These are phyloP conservation scores for Silene latifolia DNA, from an alignment of 148 eudicot genomes.

Conservation along the genomic window DNA sequence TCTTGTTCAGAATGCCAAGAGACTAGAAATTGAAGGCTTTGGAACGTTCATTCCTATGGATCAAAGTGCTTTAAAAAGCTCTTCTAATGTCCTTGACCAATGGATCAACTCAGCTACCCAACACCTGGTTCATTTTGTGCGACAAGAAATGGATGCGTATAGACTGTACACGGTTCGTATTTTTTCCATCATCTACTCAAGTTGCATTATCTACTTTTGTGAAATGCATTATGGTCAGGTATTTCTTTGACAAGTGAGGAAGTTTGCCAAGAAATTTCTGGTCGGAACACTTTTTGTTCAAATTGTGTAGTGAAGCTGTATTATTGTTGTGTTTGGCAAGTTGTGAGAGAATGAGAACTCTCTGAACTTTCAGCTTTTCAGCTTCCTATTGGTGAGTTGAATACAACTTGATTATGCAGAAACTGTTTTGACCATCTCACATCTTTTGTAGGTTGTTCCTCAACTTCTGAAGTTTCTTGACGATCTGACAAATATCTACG, in stretches of 20 bases:
- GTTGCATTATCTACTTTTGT: not conserved
- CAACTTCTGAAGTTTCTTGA: slow-evolving; percentile 83
- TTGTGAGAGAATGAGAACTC: not conserved
- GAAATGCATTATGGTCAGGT: not conserved
- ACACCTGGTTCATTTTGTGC: slow-evolving; percentile 87
- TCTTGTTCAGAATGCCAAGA: slow-evolving; percentile 93
- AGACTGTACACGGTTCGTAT: slow-evolving; percentile 75
- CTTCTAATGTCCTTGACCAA: slow-evolving; percentile 96
- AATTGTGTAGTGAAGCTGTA: not conserved
- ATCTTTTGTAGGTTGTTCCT: slow-evolving; percentile 72
- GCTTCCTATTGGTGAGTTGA: not conserved
- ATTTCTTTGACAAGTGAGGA: not conserved
- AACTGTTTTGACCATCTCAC: not conserved
- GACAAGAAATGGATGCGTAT: slow-evolving; percentile 95
- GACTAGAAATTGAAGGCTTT: slow-evolving; percentile 87
- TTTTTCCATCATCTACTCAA: not conserved
- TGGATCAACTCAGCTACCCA: slow-evolving; percentile 98
- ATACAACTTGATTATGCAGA: not conserved
- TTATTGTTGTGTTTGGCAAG: not conserved
- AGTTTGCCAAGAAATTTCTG: not conserved
- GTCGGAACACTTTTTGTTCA: not conserved
- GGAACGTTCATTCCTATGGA: slow-evolving; percentile 65
- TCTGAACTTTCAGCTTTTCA: not conserved
- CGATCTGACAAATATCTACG: slow-evolving; percentile 85
- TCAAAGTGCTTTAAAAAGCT: slow-evolving; percentile 46